phyloP scores from a whole-genome alignment of 768 basidiomycete genomes.

The Trametes cubensis region DNA sequence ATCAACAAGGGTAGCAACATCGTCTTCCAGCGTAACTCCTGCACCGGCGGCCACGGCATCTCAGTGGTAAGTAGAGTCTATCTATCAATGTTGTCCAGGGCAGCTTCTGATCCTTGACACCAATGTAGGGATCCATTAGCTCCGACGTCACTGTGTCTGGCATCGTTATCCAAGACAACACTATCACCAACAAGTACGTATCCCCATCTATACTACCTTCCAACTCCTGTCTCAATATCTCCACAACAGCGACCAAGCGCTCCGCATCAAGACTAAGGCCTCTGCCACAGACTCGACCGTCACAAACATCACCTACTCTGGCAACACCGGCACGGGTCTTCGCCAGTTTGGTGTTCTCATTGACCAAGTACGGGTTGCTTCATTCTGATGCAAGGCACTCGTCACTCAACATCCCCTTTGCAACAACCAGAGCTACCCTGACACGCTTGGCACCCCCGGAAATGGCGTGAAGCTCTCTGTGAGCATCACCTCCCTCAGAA shows the following conservation, averaged over 20 bases:
- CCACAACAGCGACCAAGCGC: slow-evolving; percentile 48
- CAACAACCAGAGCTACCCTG: slow-evolving; percentile 57
- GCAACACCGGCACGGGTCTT: slow-evolving; percentile 55
- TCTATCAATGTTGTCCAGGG: background rate
- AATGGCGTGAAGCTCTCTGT: slow-evolving; percentile 62
- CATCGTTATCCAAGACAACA: slow-evolving; percentile 54
- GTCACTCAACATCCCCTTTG: background rate
- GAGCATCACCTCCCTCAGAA: slow-evolving; percentile 24
- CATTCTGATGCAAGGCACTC: background rate
- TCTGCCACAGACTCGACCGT: slow-evolving; percentile 51
- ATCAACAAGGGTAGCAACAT: slow-evolving; percentile 44
- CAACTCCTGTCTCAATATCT: background rate
- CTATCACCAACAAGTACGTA: slow-evolving; percentile 54
- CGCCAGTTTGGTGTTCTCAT: slow-evolving; percentile 59
- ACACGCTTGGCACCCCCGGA: slow-evolving; percentile 54
- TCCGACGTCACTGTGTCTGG: slow-evolving; percentile 49
- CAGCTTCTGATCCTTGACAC: background rate
- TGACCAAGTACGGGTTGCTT: slow-evolving; percentile 47
- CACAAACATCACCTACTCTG: slow-evolving; percentile 51
- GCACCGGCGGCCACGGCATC: slow-evolving; percentile 65
- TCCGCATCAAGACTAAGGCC: slow-evolving; percentile 63
- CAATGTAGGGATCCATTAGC: slow-evolving; percentile 54
- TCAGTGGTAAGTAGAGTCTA: slow-evolving; percentile 45
- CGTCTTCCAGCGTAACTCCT: slow-evolving; percentile 49
- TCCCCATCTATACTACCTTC: no score